Percentiles rank a stretch among this genome's conserved stretches.
phyloP scores from a whole-genome alignment of 192 early-diverging fungal genomes.

The Coemansia sp. region DNA sequence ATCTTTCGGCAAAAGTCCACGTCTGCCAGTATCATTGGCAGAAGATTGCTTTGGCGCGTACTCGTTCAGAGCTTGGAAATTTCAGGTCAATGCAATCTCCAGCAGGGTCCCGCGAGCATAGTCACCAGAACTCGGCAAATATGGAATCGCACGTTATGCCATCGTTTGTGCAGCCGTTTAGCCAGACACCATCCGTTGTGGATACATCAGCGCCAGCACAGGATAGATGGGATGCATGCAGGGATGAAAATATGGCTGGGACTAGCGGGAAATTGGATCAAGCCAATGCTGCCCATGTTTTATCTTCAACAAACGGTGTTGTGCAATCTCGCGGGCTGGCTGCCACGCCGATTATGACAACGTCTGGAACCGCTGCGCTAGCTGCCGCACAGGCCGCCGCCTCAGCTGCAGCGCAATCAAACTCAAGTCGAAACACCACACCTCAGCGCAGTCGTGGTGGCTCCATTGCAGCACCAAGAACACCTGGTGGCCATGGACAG shows the following conservation, averaged over 20 bases:
- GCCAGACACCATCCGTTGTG: conserved; percentile 30
- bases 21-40: conserved; percentile 57
- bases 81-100: neutral
- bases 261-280: neutral
- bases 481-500: conserved; percentile 1
- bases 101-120: conserved; percentile 1
- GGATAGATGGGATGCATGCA: conserved; percentile 12
- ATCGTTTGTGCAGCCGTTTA: conserved; percentile 51
- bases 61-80: conserved; percentile 21
- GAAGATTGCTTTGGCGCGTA: conserved; percentile 48
- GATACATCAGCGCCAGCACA: conserved; percentile 33
- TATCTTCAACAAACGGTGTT: neutral
- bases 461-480: conserved; percentile 22
- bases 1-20: conserved; percentile 51
- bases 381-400: conserved; percentile 49
- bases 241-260: neutral
- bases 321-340: conserved; percentile 6
- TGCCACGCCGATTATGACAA: conserved; percentile 49
- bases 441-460: conserved; percentile 50
- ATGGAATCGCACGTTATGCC: conserved; percentile 42
- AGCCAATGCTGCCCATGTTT: neutral
- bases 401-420: conserved; percentile 21
- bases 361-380: conserved; percentile 47
- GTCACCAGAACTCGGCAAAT: conserved; percentile 14
- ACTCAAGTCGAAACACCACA: conserved; percentile 37